Conservation (phyloP, 495 filamentous ascomycete species). For the Penicillium mononematosum region DNA sequence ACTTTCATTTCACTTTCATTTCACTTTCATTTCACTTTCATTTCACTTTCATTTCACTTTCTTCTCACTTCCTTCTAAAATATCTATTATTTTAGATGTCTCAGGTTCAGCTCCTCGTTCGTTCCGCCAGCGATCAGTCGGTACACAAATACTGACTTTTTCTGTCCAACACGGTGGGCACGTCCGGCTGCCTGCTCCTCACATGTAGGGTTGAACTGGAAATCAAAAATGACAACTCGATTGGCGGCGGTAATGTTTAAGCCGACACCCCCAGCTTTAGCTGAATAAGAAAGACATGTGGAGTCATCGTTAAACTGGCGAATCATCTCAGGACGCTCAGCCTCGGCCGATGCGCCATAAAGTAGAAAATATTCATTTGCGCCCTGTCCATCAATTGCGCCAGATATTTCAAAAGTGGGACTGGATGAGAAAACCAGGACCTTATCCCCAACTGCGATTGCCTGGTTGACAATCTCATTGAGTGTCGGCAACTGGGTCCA, state of each 20-base stretch:
- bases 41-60: too few species aligned
- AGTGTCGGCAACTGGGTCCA: constrained; percentile 48
- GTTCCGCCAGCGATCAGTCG: constrained; percentile 61
- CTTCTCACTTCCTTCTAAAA: too few species aligned
- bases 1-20: too few species aligned
- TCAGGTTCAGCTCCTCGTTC: too few species aligned
- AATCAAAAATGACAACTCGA: constrained; percentile 85
- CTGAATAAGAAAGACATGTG: constrained; percentile 76
- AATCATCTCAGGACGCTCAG: constrained; percentile 55
- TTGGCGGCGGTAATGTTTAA: constrained; percentile 85
- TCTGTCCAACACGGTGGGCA: constrained; percentile 82
- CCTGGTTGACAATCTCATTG: constrained; percentile 62
- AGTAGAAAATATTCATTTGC: constrained; percentile 54
- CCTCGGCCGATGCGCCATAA: constrained; percentile 59
- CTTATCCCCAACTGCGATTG: constrained; percentile 62
- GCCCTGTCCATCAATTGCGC: constrained; percentile 50
- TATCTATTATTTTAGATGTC: too few species aligned
- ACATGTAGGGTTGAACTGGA: constrained; percentile 72
- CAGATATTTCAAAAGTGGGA: constrained; percentile 66
- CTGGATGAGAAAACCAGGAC: constrained; percentile 76
- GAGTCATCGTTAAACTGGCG: constrained; percentile 63
- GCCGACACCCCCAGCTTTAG: constrained; percentile 74
- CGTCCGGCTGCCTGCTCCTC: constrained; percentile 90
- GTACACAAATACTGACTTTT: constrained; percentile 83
- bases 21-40: too few species aligned